Evolutionary conservation across 1,284 basidiomycete genomes (phyloP).

Genomic region (Leccinum solheimii): DNA sequence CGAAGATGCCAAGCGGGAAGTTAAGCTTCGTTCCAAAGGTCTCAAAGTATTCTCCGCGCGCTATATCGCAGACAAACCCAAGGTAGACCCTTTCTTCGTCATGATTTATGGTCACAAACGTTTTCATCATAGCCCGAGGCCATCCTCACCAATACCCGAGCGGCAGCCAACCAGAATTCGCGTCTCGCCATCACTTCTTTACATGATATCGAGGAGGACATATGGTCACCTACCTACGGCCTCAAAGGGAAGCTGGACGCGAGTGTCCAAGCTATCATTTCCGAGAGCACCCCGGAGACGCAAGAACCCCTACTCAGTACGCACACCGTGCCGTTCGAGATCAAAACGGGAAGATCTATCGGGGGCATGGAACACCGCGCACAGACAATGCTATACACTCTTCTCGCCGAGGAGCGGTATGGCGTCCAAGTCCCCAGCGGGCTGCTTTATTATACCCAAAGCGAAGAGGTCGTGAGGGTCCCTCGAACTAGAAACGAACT

Average conservation of each 20-base stretch:
- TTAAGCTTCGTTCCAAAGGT: conserved; percentile 61
- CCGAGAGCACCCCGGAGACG: conserved; percentile 39
- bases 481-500: conserved; percentile 81
- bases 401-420: conserved; percentile 90
- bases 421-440: conserved; percentile 71
- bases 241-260: conserved; percentile 97
- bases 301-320: conserved; percentile 19
- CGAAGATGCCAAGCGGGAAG: conserved; percentile 63
- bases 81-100: conserved; percentile 41
- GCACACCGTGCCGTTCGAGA: conserved; percentile 82
- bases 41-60: conserved; percentile 62
- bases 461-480: conserved; percentile 83
- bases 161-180: conserved; percentile 46
- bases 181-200: conserved; percentile 72
- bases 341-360: conserved; percentile 87
- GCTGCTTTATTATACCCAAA: conserved; percentile 92
- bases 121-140: conserved; percentile 53
- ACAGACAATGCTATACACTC: conserved; percentile 96
- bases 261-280: conserved; percentile 72
- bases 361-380: conserved; percentile 91
- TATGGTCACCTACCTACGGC: conserved; percentile 94
- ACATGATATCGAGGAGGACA: conserved; percentile 94
- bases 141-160: conserved; percentile 63
- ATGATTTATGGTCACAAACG: background rate
- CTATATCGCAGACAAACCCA: conserved; percentile 61